Base-by-base conservation (phyloP, 2,329 filamentous ascomycete genomes). In the Colletotrichum tropicicola region DNA sequence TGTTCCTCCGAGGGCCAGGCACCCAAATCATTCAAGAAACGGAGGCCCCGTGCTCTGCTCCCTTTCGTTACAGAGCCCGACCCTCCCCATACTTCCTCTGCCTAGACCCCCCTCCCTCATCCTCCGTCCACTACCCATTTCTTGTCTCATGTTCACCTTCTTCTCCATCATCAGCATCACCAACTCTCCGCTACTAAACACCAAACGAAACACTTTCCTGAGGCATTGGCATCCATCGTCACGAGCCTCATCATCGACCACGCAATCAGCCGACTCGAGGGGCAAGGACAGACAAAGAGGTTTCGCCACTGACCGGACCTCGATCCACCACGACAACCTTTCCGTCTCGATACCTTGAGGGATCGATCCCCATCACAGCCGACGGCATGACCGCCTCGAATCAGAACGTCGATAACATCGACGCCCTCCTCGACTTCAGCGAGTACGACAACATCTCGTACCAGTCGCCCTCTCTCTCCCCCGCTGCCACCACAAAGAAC, bases 391-490 rank as follows among this genome's bases (percentile, higher is more conserved):
- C n/a, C n/a, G n/a, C 73, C 68, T 76, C 81, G 56, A 76, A 74
- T 70, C 78, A 80, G 64, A 80, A 80, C 64, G 81, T 83, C 69
- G 81, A 85, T 70, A 81, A 84, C 59, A 74, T 88, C 70, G 88
- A 90, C 70, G 83, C 84, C 30, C 79, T 89, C 48, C 79, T 90
- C 74, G 87, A 90, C 70, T 82, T 89, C 61, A 83, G 85, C 65
- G 85, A 87, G 70, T 92, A 91, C 77, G 89, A 91, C 73, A 83
- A 82, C 68, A 76, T 87, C 56, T 80, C 82, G 68, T 90, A 87
- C 71, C 83, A 87, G 65, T 89, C 89, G 12, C 87, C 89, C 4
- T 85, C 87, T 4, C 74, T 87, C 45, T 89, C 88, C 15, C 87
- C 88, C 8, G 76, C 83, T 6, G 75, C 79, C 15, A 77, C 80